Evolutionary conservation across 768 basidiomycete species (phyloP), one percentile per base, ranked within the genome.

Genomic region (Podaxis pistillaris): DNA sequence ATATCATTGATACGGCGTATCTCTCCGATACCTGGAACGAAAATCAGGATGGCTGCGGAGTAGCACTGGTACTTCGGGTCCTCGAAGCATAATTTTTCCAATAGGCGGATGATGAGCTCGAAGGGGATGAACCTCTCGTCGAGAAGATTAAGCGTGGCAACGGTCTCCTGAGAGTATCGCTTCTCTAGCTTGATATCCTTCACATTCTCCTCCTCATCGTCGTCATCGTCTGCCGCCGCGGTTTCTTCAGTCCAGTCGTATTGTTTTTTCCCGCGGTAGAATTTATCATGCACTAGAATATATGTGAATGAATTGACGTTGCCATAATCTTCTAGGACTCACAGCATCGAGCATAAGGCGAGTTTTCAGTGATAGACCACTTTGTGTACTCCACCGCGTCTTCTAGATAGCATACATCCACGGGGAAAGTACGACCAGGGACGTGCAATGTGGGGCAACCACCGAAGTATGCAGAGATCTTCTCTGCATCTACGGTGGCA

Each of bases 391-490:
- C 89, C 41, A 98, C 83, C 0, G 93, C 94, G 73, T 98, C 96
- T 73, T 99, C 96, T 17, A 98, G 78, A 72, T 86, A 98, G 49
- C 83, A 80, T 19, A 90, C 79, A 56, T 91, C 87, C 4, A 98
- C 96, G 36, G 96, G 96, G 76, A 93, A 98, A 1, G 95, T 98
- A 17, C 96, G 85, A 2, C 96, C 97, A 17, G 96, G 96, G 30
- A 99, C 91, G 63, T 89, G 86, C 12, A 98, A 79, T 17, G 87
- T 85, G 0, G 94, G 93, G 66, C 90, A 90, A 51, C 86, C 85
- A n/a, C 89, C 92, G 71, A 98, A 97, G 73, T 89, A 98, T 13
- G 74, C 76, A 11, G 95, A 91, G 44, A 98, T 86, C 77, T 95
- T 95, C 60, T 92, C 88, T 1, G 93, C 88, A 67, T 99, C 94